Evolutionary conservation across 164 flowering plant species (phyloP).

Genomic region (Vitis cinerea): DNA sequence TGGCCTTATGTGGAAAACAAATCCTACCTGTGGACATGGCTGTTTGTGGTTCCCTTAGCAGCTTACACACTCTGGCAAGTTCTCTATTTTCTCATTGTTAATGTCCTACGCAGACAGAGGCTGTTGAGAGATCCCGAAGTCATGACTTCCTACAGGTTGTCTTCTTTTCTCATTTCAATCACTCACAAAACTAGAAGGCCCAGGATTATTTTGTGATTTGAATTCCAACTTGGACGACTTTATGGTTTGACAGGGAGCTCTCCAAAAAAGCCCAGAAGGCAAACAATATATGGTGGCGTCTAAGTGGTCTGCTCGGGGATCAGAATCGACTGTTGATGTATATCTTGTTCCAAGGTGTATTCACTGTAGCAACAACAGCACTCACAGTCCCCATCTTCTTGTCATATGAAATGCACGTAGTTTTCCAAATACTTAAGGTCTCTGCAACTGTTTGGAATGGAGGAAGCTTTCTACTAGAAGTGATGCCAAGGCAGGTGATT

Average conservation of each 20-base stretch:
- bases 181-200: neutral
- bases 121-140: conserved; percentile 94
- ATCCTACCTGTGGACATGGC: conserved; percentile 77
- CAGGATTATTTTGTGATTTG: no score
- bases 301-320: conserved; percentile 92
- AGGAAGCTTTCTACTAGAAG: conserved; percentile 87
- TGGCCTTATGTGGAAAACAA: conserved; percentile 91
- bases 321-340: conserved; percentile 89
- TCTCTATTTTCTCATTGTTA: conserved; percentile 88
- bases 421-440: conserved; percentile 85
- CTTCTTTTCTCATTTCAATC: conserved; percentile 13
- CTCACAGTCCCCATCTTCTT: conserved; percentile 92
- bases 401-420: conserved; percentile 62
- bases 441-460: conserved; percentile 94
- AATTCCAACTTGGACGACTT: neutral
- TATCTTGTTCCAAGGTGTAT: conserved; percentile 71
- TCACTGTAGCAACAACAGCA: conserved; percentile 92
- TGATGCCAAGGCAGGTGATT: conserved; percentile 92
- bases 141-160: conserved; percentile 96
- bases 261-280: conserved; percentile 95
- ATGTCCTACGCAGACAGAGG: conserved; percentile 90
- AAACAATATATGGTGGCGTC: conserved; percentile 89
- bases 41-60: conserved; percentile 79
- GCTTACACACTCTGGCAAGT: conserved; percentile 88
- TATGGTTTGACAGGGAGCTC: conserved; percentile 61